Percentiles rank a stretch among this genome's conserved stretches.
Conservation (phyloP, 148 eudicot species). For the Limonium bicolor region DNA sequence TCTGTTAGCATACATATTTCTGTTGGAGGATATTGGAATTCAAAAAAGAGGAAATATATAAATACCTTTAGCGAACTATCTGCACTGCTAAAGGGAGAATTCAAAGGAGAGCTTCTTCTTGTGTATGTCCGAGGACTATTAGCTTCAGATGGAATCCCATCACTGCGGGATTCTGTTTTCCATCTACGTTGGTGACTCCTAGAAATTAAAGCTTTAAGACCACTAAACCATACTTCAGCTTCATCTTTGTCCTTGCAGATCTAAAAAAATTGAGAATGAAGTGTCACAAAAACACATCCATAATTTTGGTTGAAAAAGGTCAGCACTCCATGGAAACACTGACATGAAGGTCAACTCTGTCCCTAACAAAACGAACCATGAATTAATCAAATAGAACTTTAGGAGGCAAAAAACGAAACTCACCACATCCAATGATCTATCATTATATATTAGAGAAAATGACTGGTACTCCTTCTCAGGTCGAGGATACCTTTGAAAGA, state of each 20-base stretch:
- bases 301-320: no score
- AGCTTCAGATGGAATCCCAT: slow-evolving; percentile 83
- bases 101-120: slow-evolving; percentile 74
- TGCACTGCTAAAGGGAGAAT: slow-evolving; percentile 70
- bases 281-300: no score
- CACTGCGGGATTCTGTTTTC: slow-evolving; percentile 95
- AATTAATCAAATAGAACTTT: no score
- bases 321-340: no score
- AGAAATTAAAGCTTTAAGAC: slow-evolving; percentile 83
- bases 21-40: neutral
- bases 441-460: slow-evolving; percentile 81
- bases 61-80: slow-evolving; percentile 86
- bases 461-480: slow-evolving; percentile 99
- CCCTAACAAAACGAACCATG: no score
- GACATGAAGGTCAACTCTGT: no score
- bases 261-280: slow-evolving; percentile 19
- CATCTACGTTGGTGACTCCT: slow-evolving; percentile 74
- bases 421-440: slow-evolving; percentile 92
- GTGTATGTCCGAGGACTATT: slow-evolving; percentile 93
- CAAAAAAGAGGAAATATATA: slow-evolving; percentile 6
- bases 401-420: slow-evolving; percentile 10
- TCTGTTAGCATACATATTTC: slow-evolving; percentile 1
- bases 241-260: slow-evolving; percentile 98
- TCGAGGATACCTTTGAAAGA: slow-evolving; percentile 91
- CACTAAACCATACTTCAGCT: slow-evolving; percentile 99